Evolutionary conservation across 768 basidiomycete species (phyloP).

Genomic region (Phylloporus scabripes): DNA sequence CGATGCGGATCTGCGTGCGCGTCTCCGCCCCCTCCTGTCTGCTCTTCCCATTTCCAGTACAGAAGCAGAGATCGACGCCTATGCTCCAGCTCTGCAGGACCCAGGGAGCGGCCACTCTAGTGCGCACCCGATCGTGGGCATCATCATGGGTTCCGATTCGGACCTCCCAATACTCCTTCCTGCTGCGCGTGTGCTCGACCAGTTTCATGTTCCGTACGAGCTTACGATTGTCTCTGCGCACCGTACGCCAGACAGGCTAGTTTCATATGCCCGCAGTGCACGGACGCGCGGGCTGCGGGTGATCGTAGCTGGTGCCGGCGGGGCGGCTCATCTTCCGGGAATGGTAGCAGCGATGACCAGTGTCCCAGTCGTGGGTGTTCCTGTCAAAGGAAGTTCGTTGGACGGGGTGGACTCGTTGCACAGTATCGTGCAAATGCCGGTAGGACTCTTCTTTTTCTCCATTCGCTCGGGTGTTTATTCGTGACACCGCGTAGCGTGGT

Average conservation of each 20-base stretch:
- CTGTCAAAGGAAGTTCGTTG: constrained; percentile 88
- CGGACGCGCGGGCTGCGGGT: constrained; percentile 58
- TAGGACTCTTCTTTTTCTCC: constrained; percentile 37
- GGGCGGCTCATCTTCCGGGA: constrained; percentile 94
- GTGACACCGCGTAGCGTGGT: constrained; percentile 58
- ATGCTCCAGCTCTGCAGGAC: constrained; percentile 43
- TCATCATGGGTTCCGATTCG: constrained; percentile 99
- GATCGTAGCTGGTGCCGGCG: constrained; percentile 96
- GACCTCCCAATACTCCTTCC: constrained; percentile 93
- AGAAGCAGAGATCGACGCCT: constrained; percentile 45
- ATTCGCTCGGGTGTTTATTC: not conserved
- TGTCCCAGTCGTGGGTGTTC: constrained; percentile 92
- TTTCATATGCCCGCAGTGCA: constrained; percentile 76
- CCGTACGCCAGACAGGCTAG: constrained; percentile 83
- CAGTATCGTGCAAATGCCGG: constrained; percentile 99
- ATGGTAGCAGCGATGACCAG: constrained; percentile 97
- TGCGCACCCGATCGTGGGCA: constrained; percentile 71
- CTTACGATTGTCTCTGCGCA: constrained; percentile 96
- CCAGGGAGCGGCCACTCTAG: constrained; percentile 54
- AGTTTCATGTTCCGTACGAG: constrained; percentile 85
- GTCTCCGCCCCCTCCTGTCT: constrained; percentile 70
- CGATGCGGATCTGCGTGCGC: constrained; percentile 64
- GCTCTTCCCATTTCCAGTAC: constrained; percentile 44
- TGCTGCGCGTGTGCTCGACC: constrained; percentile 76
- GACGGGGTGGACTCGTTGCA: constrained; percentile 97